Conservation (phyloP, 2,329 filamentous ascomycete genomes). For the Penicillium sp. region DNA sequence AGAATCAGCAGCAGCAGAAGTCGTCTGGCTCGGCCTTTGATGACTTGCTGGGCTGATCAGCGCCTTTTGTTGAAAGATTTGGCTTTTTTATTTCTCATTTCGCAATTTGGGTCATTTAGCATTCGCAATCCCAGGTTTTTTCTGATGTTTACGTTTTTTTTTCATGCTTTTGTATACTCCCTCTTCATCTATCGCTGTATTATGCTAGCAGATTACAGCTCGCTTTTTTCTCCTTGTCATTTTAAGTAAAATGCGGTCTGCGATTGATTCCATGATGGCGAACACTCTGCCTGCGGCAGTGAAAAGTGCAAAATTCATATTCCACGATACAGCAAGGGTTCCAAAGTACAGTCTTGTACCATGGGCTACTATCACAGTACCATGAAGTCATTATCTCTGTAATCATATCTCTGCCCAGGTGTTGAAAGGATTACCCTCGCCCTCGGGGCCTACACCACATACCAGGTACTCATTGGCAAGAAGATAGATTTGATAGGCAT, state of each 20-base stretch:
- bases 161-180: neutral
- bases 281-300: neutral
- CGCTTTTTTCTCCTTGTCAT: neutral
- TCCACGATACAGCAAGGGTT: no score
- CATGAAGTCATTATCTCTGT: no score
- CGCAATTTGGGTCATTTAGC: neutral
- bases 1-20: constrained; percentile 39
- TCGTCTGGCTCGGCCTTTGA: constrained; percentile 40
- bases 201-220: neutral
- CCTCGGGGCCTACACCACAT: neutral
- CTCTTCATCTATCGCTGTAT: neutral
- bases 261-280: neutral
- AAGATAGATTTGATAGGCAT: constrained; percentile 19
- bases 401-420: no score
- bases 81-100: neutral
- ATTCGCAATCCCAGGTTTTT: neutral
- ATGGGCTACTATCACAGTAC: no score
- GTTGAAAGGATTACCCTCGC: no score
- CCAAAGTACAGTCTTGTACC: no score
- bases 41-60: constrained; percentile 41
- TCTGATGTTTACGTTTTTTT: neutral
- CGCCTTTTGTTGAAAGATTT: neutral
- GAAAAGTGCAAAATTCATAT: neutral
- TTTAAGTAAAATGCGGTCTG: neutral
- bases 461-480: neutral